Conservation (phyloP, 2,329 filamentous ascomycete genomes). For the Myriosclerotinia curreyana region DNA sequence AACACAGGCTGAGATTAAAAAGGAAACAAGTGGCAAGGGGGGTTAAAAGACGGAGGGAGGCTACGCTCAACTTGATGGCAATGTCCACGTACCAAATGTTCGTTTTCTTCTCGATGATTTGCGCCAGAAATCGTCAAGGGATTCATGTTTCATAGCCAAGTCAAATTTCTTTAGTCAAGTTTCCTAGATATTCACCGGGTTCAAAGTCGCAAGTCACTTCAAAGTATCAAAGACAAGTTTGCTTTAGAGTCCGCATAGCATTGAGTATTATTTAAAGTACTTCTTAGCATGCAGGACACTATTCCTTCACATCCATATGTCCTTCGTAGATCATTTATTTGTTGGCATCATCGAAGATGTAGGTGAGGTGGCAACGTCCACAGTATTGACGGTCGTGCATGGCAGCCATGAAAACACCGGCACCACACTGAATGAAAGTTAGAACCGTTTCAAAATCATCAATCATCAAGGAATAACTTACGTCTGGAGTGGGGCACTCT, state of each 20-base stretch:
- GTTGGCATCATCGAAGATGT: conserved; percentile 63
- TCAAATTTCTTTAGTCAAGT: background rate
- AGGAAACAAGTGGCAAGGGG: background rate
- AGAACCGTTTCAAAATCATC: conserved; percentile 34
- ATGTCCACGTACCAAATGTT: background rate
- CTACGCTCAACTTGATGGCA: background rate
- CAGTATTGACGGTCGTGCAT: conserved; percentile 92
- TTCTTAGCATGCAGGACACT: conserved; percentile 24
- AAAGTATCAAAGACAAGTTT: background rate
- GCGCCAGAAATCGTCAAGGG: background rate
- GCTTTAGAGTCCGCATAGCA: conserved; percentile 23
- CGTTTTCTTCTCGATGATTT: background rate
- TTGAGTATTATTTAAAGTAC: conserved; percentile 25
- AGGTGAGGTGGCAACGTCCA: conserved; percentile 69
- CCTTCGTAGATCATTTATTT: conserved; percentile 52
- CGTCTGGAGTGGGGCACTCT: conserved; percentile 91
- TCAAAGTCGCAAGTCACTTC: background rate
- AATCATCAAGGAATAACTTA: conserved; percentile 48
- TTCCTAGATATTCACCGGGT: background rate
- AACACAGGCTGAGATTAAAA: background rate
- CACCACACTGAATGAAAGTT: conserved; percentile 72
- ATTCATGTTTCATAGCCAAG: background rate
- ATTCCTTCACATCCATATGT: conserved; percentile 22
- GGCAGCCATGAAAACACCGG: conserved; percentile 99
- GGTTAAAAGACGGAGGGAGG: background rate